phyloP scores from a whole-genome alignment of 2,329 filamentous ascomycete species.

The Clonostachys chloroleuca region DNA sequence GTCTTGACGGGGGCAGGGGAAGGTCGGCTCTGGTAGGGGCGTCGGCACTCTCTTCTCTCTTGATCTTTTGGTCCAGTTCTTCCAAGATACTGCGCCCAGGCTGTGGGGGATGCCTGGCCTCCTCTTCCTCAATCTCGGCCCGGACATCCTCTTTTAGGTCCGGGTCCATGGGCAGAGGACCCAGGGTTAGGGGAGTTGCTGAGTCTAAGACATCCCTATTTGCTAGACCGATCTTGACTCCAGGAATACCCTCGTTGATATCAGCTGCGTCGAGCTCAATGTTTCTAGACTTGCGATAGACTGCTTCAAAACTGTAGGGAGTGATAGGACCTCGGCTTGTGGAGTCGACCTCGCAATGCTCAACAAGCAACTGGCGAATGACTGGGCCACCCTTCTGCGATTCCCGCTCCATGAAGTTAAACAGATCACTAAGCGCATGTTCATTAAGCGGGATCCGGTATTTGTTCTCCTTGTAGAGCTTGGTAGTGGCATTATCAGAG shows the following conservation, averaged over 20 bases:
- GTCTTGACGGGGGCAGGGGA: slow-evolving; percentile 81
- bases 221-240: slow-evolving; percentile 55
- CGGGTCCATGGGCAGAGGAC: slow-evolving; percentile 76
- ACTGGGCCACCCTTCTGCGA: slow-evolving; percentile 74
- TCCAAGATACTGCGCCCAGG: slow-evolving; percentile 74
- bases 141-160: slow-evolving; percentile 82
- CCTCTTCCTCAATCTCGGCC: slow-evolving; percentile 81
- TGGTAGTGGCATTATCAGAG: slow-evolving; percentile 69
- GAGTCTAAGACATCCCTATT: slow-evolving; percentile 58
- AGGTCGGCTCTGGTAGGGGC: slow-evolving; percentile 74
- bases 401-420: slow-evolving; percentile 87
- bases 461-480: slow-evolving; percentile 79
- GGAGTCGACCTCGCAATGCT: slow-evolving; percentile 52
- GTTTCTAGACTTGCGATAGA: slow-evolving; percentile 52
- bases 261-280: slow-evolving; percentile 60
- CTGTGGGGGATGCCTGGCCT: slow-evolving; percentile 68
- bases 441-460: slow-evolving; percentile 89
- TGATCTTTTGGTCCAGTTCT: slow-evolving; percentile 83
- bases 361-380: slow-evolving; percentile 68
- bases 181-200: slow-evolving; percentile 63
- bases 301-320: slow-evolving; percentile 58
- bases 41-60: slow-evolving; percentile 85
- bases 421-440: slow-evolving; percentile 75
- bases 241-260: slow-evolving; percentile 60
- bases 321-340: slow-evolving; percentile 59